Evolutionary conservation across 108 stramenopile genomes (phyloP), one percentile per base, ranked within the genome.

Genomic region (Skeletonema grethae): DNA sequence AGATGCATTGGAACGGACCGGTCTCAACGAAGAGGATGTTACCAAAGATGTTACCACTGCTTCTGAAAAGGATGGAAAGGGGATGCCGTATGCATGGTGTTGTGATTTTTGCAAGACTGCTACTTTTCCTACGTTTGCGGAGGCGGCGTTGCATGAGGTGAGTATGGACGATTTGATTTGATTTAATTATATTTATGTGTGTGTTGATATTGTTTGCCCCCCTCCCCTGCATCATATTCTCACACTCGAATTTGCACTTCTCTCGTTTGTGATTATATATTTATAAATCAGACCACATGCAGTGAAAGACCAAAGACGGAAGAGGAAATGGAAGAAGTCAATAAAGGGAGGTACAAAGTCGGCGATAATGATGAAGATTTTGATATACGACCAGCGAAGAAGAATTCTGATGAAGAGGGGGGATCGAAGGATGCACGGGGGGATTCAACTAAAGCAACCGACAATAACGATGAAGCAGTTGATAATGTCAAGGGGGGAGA

Each of bases 81-180:
- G 46, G 16, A 48, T 48, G 46, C 46, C 65, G 5, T 53, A 13
- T 32, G 39, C 61, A 4, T 69, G 57, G 58, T 39, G 69, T 46
- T 71, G 70, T 43, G 70, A 71, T 62, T 71, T 62, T 53, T 71
- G 70, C 24, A 60, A 62, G 18, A 62, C 28, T 15, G 70, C 70
- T 16, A 38, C 71, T n/a, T 72, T 72, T 39, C 62, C 62, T 1
- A 72, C 71, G 12, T 72, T 63, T 61, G 62, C 61, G 2, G 63
- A 63, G 62, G 62, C 71, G 1, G 55, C 34, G 4, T 53, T 48
- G 55, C 71, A 72, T 48, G 71, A 72, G 18, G 30, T 38, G 18
- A 18, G 46, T n/a, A n/a, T n/a, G n/a, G n/a, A n/a, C n/a, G n/a
- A n/a, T n/a, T n/a, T n/a, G n/a, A n/a, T n/a, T n/a, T n/a, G n/a